Evolutionary conservation across 23 red algal genomes (phyloP), one percentile per base, ranked within the genome.

Genomic region (Gracilaria gracilis): DNA sequence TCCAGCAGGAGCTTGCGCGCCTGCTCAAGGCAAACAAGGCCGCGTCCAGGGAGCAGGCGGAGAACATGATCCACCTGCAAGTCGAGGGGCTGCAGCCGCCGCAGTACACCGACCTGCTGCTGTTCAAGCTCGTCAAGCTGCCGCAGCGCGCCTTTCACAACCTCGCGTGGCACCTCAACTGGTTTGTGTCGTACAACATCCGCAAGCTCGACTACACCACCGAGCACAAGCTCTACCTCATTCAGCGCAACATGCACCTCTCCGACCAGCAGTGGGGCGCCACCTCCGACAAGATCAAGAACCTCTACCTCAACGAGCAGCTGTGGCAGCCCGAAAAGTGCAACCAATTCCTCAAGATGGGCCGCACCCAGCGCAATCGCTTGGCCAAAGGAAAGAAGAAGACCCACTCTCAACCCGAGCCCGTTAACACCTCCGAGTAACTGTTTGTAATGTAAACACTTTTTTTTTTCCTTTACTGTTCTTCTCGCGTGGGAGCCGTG

Each of bases 301-400:
- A 96, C 21, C 67, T 51, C 29, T 83, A 49, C 9, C 46, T 96
- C 29, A 54, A 57, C 15, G 72, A 84, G 34, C 58, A 88, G 54
- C 76, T 96, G 11, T 96, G 94, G 94, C 44, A 70, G 16, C 38
- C 70, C n/a, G 77, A 90, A 46, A 87, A 91, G 20, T 82, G 65
- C 35, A 51, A 90, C 36, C 88, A 90, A 14, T 96, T 37, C 64
- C 24, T 91, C 1, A 53, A 55, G 23, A 55, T 53, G 61, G 81
- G 65, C 58, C 69, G 88, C 51, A 96, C 92, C 86, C 61, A 91
- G 50, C 64, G 83, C 49, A 96, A 96, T 36, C 55, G 81, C 61
- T 23, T 64, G 44, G 94, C 88, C 44, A 95, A 95, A 66, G 71
- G 27, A 28, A 86, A 75, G 58, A 94, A 94, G 92, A 87, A 82